Evolutionary conservation across 108 stramenopile genomes (phyloP), one percentile per base, ranked within the genome.

Genomic region (Epithemia pelagica): DNA sequence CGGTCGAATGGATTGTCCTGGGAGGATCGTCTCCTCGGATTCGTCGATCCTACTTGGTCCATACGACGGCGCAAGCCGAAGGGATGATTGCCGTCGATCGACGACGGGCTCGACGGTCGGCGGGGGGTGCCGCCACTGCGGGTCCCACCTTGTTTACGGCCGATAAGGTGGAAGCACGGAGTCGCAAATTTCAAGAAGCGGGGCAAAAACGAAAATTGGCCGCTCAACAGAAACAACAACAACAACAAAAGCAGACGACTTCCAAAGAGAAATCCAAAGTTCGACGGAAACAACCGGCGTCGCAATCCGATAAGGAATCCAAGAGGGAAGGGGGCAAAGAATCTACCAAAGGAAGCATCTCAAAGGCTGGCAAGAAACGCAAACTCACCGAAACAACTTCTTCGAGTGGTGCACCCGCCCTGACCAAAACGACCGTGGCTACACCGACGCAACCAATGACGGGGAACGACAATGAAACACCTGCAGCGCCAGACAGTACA

Each of bases 41-140:
- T 23, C 33, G 32, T 1, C 63, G 88, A 61, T 33, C 26, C 27
- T 78, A 82, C 2, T 62, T 89, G 62, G 53, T 69, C 2, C 77
- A 86, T 65, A 86, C 87, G 15, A 86, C 88, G 24, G 87, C 84
- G 15, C 58, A 32, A 30, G 74, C 72, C 25, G 85, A 86, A 59
- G 88, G 87, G 46, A 72, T 88, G 77, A 46, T 15, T 5, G 37
- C 37, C 37, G 5, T 15, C 10, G 10, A 46, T 10, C 37, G 37
- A 46, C 37, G 37, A 15, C 37, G 37, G 15, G 10, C 5, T 10
- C 37, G 37, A 5, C 5, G 15, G 15, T 15, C 37, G 28, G 15
- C 10, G n/a, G 15, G n/a, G 22, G 32, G 21, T 2, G 52, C 68
- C 52, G 29, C 70, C 70, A 51, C 77, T 78, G 52, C 70, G 80